Evolutionary conservation across 1,284 basidiomycete genomes (phyloP).

Genomic region (Irpex sp.): DNA sequence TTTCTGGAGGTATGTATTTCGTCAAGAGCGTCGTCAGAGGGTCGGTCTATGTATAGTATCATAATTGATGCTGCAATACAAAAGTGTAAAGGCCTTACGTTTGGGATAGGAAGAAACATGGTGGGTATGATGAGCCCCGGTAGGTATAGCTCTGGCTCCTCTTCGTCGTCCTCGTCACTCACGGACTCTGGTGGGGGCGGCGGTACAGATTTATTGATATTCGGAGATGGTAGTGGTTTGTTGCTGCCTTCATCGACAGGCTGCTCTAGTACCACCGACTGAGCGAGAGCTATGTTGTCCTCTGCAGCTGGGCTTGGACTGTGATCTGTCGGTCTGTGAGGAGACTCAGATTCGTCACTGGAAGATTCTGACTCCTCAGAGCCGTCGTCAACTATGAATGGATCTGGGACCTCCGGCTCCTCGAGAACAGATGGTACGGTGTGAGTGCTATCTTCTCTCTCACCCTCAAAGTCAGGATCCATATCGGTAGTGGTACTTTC

Average conservation of each 20-base stretch:
- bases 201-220: conserved; percentile 31
- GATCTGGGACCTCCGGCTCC: conserved; percentile 49
- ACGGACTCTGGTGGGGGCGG: conserved; percentile 32
- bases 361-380: no score
- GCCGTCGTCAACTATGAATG: conserved; percentile 47
- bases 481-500: not conserved
- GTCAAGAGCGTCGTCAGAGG: conserved; percentile 72
- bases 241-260: conserved; percentile 1
- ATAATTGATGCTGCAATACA: conserved; percentile 57
- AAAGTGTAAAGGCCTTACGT: conserved; percentile 50
- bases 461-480: not conserved
- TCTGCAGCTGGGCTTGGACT: conserved; percentile 14
- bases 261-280: conserved; percentile 12
- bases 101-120: conserved; percentile 81
- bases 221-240: conserved; percentile 18
- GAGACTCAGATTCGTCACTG: conserved; percentile 20
- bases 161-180: conserved; percentile 29
- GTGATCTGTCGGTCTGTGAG: conserved; percentile 1
- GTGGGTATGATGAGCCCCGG: conserved; percentile 58
- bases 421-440: conserved; percentile 16
- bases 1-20: conserved; percentile 77
- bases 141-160: conserved; percentile 53
- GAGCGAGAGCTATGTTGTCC: conserved; percentile 24
- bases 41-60: conserved; percentile 55
- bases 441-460: not conserved